A percentile compares a stretch with the other conserved stretches of the same genome.
These are phyloP conservation scores for Sporisorium iseilematis-ciliati DNA, from an alignment of 1,284 basidiomycete genomes.

Conservation along the genomic window DNA sequence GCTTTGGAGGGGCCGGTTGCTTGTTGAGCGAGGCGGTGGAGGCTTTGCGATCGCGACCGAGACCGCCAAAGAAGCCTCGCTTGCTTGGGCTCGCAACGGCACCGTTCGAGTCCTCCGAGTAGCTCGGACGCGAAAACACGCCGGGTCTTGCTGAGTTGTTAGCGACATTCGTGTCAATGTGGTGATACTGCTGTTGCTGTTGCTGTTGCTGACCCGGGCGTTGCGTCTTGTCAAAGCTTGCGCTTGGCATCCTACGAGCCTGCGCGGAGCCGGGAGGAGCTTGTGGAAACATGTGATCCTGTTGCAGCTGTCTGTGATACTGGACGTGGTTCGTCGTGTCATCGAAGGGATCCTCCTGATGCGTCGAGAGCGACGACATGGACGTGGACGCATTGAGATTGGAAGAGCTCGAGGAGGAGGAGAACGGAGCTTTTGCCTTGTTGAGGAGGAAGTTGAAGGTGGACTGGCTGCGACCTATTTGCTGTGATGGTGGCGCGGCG, in stretches of 20 bases:
- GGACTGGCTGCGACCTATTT: slow-evolving; percentile 60
- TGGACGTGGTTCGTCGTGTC: slow-evolving; percentile 47
- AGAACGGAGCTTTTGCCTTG: slow-evolving; percentile 63
- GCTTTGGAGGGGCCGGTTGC: slow-evolving; percentile 21
- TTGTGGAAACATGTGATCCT: slow-evolving; percentile 35
- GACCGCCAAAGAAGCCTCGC: slow-evolving; percentile 57
- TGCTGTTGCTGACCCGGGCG: slow-evolving; percentile 12
- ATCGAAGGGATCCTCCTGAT: slow-evolving; percentile 44
- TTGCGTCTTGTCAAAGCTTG: slow-evolving; percentile 12
- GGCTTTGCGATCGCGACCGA: slow-evolving; percentile 50
- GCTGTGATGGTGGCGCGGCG: slow-evolving; percentile 17
- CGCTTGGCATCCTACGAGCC: slow-evolving; percentile 23
- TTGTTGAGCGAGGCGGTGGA: slow-evolving; percentile 41
- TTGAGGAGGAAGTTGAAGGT: slow-evolving; percentile 64
- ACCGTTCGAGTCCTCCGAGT: slow-evolving; percentile 32
- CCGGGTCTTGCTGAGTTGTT: slow-evolving; percentile 14
- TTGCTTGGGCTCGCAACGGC: slow-evolving; percentile 55
- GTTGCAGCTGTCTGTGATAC: slow-evolving; percentile 49
- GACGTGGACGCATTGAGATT: slow-evolving; percentile 51
- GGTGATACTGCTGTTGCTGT: slow-evolving; percentile 13
- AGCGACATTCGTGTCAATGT: slow-evolving; percentile 9
- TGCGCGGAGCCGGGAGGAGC: slow-evolving; percentile 22
- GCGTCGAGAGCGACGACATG: slow-evolving; percentile 43
- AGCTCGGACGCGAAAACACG: slow-evolving; percentile 32
- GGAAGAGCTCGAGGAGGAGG: slow-evolving; percentile 47